Evolutionary conservation across 1,284 basidiomycete species (phyloP).

Genomic region (Ganoderma resinaceum): DNA sequence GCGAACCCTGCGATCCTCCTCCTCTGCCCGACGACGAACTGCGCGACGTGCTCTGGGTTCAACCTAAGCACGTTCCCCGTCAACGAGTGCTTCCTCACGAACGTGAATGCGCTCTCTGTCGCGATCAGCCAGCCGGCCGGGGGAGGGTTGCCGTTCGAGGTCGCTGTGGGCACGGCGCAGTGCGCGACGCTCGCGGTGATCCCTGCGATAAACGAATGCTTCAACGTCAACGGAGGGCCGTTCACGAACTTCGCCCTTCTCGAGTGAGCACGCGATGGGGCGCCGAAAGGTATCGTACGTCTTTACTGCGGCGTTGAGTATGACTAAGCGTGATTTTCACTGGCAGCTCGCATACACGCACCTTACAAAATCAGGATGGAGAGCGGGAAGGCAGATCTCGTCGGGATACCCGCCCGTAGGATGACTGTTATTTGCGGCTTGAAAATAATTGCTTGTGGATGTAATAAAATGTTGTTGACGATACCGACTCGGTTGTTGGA

Average conservation of each 20-base stretch:
- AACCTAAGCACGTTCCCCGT: conserved; percentile 7
- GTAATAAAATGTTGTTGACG: too few species aligned
- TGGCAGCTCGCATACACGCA: not conserved
- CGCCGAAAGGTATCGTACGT: not conserved
- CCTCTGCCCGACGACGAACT: conserved; percentile 11
- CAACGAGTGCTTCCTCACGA: conserved; percentile 10
- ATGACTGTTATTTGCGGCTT: not conserved
- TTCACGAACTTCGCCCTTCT: conserved; percentile 6
- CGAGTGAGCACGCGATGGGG: not conserved
- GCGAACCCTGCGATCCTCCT: conserved; percentile 10
- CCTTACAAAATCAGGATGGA: not conserved
- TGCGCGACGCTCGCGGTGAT: conserved; percentile 15
- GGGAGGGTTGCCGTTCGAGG: conserved; percentile 14
- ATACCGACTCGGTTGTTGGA: too few species aligned
- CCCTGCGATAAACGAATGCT: conserved; percentile 24
- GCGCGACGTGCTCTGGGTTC: conserved; percentile 14
- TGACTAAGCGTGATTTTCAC: not conserved
- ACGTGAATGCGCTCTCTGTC: conserved; percentile 2
- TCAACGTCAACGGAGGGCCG: conserved; percentile 16
- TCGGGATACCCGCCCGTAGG: not conserved
- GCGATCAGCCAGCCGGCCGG: conserved; percentile 17
- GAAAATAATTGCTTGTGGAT: too few species aligned
- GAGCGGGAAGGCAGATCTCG: not conserved
- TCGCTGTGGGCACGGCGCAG: conserved; percentile 11
- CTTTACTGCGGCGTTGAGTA: not conserved